Percentiles rank a stretch among this genome's conserved stretches.
These are phyloP conservation scores for Pezicula neosporulosa DNA, from an alignment of 2,329 filamentous ascomycete genomes.

Conservation along the genomic window DNA sequence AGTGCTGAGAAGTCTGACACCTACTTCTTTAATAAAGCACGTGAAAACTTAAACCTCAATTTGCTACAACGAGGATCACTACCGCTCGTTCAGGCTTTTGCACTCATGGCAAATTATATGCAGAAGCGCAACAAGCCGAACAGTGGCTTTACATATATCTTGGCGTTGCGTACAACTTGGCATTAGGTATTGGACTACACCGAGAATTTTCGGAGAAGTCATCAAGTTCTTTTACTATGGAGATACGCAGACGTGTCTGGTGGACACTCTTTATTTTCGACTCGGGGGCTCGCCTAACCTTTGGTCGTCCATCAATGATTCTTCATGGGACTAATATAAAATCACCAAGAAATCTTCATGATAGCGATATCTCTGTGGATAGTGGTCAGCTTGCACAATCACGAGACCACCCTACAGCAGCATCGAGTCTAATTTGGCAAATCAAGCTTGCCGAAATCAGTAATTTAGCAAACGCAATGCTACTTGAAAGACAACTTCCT, in stretches of 20 bases:
- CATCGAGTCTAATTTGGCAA: neutral
- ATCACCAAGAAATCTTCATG: neutral
- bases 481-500: neutral
- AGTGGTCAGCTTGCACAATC: neutral
- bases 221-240: conserved; percentile 26
- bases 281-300: conserved; percentile 41
- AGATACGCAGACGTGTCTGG: conserved; percentile 35
- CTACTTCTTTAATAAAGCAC: conserved; percentile 27
- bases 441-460: neutral
- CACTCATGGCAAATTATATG: conserved; percentile 35
- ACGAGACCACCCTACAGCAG: neutral
- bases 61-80: conserved; percentile 31
- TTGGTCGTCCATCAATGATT: conserved; percentile 30
- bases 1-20: conserved; percentile 24
- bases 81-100: conserved; percentile 27
- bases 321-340: neutral
- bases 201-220: conserved; percentile 35
- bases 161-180: conserved; percentile 43
- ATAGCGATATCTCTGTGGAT: neutral
- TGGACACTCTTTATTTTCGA: conserved; percentile 40
- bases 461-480: neutral
- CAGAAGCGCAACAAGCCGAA: conserved; percentile 46
- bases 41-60: conserved; percentile 24
- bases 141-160: conserved; percentile 45
- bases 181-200: conserved; percentile 42